These are phyloP conservation scores for Sporothrix protearum DNA, from an alignment of 2,329 filamentous ascomycete genomes.

Conservation along the genomic window DNA sequence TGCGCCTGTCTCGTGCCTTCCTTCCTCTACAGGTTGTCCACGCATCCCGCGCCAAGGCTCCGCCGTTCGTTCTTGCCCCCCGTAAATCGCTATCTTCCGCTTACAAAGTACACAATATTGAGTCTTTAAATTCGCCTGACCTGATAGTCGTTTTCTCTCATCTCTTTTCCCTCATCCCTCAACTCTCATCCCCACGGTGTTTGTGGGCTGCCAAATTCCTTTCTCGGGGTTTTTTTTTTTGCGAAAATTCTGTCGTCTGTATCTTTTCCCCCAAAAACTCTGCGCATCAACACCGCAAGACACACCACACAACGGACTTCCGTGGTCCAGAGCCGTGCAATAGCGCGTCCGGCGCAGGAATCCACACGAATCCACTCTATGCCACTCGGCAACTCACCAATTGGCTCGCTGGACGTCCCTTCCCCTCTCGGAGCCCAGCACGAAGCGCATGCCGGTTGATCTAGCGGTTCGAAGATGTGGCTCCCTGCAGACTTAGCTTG, in stretches of 20 bases:
- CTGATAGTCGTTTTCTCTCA: not conserved
- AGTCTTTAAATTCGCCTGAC: not conserved
- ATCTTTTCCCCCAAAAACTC: no score
- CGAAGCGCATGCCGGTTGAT: conserved; percentile 16
- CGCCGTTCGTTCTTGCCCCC: not conserved
- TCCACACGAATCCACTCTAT: conserved; percentile 8
- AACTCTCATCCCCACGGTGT: not conserved
- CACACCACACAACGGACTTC: not conserved
- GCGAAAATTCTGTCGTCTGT: not conserved
- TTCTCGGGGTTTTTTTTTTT: not conserved
- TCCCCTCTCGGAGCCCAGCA: conserved; percentile 15
- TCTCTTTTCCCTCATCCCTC: conserved; percentile 2
- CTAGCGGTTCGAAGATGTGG: conserved; percentile 23
- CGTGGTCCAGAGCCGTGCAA: not conserved
- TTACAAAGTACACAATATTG: not conserved
- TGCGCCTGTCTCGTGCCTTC: not conserved
- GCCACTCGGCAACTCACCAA: not conserved
- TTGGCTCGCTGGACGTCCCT: not conserved
- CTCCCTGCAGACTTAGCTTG: conserved; percentile 14
- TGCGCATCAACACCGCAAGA: not conserved
- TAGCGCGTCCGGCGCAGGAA: not conserved
- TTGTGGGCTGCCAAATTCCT: not conserved
- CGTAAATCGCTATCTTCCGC: not conserved
- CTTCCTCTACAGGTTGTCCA: not conserved
- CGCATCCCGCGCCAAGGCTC: not conserved